Base-by-base conservation (phyloP, 495 filamentous ascomycete species). In the Tuber microsphaerosporum region DNA sequence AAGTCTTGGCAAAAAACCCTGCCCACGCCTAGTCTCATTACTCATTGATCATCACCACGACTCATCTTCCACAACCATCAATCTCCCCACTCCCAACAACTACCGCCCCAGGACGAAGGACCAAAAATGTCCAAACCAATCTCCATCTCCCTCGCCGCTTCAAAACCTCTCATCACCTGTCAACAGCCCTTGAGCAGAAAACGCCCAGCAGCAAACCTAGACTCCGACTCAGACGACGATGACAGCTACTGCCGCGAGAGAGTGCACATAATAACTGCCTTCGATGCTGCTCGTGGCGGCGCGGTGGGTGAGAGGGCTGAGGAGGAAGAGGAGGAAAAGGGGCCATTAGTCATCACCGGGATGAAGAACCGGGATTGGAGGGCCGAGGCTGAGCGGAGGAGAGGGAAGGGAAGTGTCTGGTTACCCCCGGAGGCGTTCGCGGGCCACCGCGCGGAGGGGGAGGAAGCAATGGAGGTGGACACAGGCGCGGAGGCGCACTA, bases 281-380 rank as follows among this genome's bases (percentile, higher is more conserved):
- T 92, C 77, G 89, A 91, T 80, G 85, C 85, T 1, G 81, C 84
- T 10, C 86, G 88, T 1, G 90, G 90, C 41, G 87, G 85, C 17
- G 88, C 86, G 17, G 85, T 91, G 61, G 83, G 85, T 17, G 84
- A 84, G 44, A 84, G 86, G 44, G 76, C 80, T 14, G 82, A 76
- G 51, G 75, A 84, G 45, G 83, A 79, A 22, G 86, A 87, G 70
- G 82, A 83, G 71, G 26, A 68, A 7, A 43, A 42, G 26, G 80
- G 71, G 39, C 87, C 88, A 19, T 84, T 92, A 39, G 87, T 92
- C 39, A 95, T 95, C 73, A 86, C 86, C 19, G 87, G 87, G 19
- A 86, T 90, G 74, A 87, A 87, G 82, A 92, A 91, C 82, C 89
- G 90, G 71, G 89, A 93, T 81, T 93, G 91, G 92, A 89, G 89